Conservation (phyloP, 2,329 filamentous ascomycete species). For the Trichoderma atrobrunneum region DNA sequence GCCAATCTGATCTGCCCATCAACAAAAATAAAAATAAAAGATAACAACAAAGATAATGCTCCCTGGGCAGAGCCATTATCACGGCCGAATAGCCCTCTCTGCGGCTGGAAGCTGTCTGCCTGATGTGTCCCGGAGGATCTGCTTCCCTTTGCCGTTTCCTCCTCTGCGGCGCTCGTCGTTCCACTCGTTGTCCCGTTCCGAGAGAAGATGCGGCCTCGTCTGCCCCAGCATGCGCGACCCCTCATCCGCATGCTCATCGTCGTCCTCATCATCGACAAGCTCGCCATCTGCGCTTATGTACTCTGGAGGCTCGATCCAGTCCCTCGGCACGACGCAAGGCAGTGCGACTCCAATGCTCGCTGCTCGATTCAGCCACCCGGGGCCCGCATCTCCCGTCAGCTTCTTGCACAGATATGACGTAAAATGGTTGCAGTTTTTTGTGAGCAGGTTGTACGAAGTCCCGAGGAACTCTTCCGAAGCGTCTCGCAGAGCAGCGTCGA, state of each 20-base stretch:
- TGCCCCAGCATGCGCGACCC: conserved; percentile 56
- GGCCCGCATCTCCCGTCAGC: conserved; percentile 68
- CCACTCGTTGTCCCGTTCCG: conserved; percentile 36
- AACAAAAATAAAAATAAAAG: neutral
- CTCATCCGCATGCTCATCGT: conserved; percentile 50
- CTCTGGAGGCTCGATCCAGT: conserved; percentile 79
- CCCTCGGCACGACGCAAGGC: conserved; percentile 76
- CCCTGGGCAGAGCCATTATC: neutral
- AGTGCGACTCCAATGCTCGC: conserved; percentile 79
- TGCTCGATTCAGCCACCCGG: conserved; percentile 76
- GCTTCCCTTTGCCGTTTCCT: conserved; percentile 44
- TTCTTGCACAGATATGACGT: conserved; percentile 72
- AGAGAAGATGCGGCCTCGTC: conserved; percentile 33
- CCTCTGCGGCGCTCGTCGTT: conserved; percentile 43
- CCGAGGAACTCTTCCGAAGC: conserved; percentile 73
- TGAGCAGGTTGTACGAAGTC: conserved; percentile 75
- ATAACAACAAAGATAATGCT: neutral
- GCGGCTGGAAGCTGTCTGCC: conserved; percentile 51
- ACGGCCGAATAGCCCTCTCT: conserved; percentile 47
- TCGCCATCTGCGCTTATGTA: conserved; percentile 70
- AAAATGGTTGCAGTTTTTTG: conserved; percentile 87
- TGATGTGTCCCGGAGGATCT: conserved; percentile 47
- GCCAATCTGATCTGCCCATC: conserved; percentile 19
- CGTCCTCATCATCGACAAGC: conserved; percentile 60
- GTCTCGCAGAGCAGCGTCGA: conserved; percentile 65